phyloP scores from a whole-genome alignment of 2,329 filamentous ascomycete genomes.

The Sclerotinia glacialis region DNA sequence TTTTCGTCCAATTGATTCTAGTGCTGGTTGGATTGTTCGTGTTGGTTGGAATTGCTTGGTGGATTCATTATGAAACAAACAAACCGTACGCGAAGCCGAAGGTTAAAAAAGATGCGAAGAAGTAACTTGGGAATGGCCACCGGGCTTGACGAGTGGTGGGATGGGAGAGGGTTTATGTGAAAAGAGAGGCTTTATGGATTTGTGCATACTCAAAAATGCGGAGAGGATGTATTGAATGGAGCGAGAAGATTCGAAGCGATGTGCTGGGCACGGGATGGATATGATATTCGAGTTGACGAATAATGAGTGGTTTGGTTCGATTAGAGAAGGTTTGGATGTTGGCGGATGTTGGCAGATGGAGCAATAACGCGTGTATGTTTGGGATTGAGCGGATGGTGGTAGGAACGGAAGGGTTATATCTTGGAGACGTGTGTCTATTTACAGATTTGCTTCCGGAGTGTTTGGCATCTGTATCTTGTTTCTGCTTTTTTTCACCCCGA shows the following conservation, averaged over 20 bases:
- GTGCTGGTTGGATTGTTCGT: slow-evolving; percentile 27
- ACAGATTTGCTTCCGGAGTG: background rate
- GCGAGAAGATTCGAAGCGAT: background rate
- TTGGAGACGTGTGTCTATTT: background rate
- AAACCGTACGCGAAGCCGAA: slow-evolving; percentile 38
- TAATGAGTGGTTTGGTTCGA: background rate
- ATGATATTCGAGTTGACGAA: background rate
- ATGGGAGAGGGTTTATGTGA: background rate
- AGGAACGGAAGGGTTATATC: background rate
- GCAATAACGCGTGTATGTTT: background rate
- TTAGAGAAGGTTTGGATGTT: background rate
- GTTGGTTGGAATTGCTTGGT: slow-evolving; percentile 31
- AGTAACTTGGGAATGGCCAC: background rate
- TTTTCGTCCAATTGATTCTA: slow-evolving; percentile 33
- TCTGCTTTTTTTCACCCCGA: background rate
- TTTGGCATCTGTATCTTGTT: background rate
- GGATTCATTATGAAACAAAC: slow-evolving; percentile 37
- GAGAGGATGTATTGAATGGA: background rate
- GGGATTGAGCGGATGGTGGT: background rate
- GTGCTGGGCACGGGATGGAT: slow-evolving; percentile 8
- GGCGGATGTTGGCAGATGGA: background rate
- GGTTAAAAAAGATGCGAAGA: slow-evolving; percentile 29
- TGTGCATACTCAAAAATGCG: no score
- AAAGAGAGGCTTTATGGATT: background rate
- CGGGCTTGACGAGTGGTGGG: no score